These are phyloP conservation scores for Nicotiana knightiana DNA, from an alignment of 257 asterid species.

Conservation along the genomic window DNA sequence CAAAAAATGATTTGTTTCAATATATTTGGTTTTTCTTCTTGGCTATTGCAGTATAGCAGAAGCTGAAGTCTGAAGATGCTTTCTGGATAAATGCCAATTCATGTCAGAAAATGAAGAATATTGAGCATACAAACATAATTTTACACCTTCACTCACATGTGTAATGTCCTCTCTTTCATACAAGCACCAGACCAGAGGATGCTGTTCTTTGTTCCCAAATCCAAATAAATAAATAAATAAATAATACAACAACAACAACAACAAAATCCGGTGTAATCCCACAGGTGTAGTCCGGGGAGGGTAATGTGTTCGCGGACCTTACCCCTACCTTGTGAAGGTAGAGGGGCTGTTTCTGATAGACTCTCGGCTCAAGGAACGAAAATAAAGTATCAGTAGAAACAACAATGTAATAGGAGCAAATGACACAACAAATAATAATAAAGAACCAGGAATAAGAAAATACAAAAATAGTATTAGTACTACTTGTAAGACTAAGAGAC, in stretches of 20 bases:
- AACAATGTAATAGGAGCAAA: no score
- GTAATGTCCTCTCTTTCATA: background rate
- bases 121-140: background rate
- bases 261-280: background rate
- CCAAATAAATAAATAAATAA: background rate
- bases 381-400: no score
- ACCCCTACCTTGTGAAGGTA: no score
- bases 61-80: constrained; percentile 7
- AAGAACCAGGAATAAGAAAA: no score
- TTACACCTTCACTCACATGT: constrained; percentile 10
- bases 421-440: no score
- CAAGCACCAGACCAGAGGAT: background rate
- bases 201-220: background rate
- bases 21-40: constrained; percentile 3
- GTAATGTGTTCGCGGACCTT: no score
- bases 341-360: no score
- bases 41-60: constrained; percentile 5
- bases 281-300: no score
- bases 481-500: no score
- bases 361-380: no score
- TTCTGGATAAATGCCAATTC: constrained; percentile 6
- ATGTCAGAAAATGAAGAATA: constrained; percentile 9
- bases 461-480: no score
- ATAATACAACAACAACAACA: background rate
- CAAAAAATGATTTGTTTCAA: background rate